Evolutionary conservation across 139 green algal species (phyloP).

Genomic region (Picochlorum sp.): DNA sequence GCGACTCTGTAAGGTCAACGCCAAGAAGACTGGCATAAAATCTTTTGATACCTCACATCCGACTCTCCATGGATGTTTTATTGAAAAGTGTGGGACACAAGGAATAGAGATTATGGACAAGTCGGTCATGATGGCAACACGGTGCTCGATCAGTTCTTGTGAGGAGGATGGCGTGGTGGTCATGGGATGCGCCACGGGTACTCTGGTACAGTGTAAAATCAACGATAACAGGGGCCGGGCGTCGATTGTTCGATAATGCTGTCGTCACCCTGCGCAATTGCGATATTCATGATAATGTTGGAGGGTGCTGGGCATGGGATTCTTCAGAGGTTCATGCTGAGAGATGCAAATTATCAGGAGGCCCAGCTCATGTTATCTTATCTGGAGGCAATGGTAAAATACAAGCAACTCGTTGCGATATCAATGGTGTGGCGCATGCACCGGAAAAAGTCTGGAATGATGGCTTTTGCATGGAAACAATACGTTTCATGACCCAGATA

Average conservation of each 20-base stretch:
- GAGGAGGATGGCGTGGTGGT: constrained; percentile 42
- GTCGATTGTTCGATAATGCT: constrained; percentile 30
- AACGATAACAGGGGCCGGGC: constrained; percentile 31
- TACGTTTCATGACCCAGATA: constrained; percentile 6
- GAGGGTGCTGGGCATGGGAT: constrained; percentile 53
- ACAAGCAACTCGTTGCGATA: constrained; percentile 8
- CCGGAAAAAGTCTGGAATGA: constrained; percentile 8
- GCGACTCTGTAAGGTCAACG: constrained; percentile 34
- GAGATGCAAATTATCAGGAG: constrained; percentile 17
- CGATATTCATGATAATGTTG: constrained; percentile 30
- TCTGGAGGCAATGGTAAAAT: constrained; percentile 10
- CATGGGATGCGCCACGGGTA: constrained; percentile 19
- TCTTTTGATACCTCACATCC: constrained; percentile 11
- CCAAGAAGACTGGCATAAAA: constrained; percentile 35
- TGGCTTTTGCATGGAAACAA: constrained; percentile 11
- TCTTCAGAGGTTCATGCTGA: background rate
- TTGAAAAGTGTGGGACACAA: constrained; percentile 37
- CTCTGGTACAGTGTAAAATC: constrained; percentile 24
- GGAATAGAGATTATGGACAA: constrained; percentile 27
- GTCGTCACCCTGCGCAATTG: background rate
- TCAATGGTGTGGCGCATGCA: constrained; percentile 27
- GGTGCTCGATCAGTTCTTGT: constrained; percentile 29
- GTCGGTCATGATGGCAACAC: background rate
- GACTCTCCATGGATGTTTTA: constrained; percentile 28
- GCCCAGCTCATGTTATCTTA: constrained; percentile 39